Conservation (phyloP, 2,329 filamentous ascomycete genomes). For the Phialophora macrospora region DNA sequence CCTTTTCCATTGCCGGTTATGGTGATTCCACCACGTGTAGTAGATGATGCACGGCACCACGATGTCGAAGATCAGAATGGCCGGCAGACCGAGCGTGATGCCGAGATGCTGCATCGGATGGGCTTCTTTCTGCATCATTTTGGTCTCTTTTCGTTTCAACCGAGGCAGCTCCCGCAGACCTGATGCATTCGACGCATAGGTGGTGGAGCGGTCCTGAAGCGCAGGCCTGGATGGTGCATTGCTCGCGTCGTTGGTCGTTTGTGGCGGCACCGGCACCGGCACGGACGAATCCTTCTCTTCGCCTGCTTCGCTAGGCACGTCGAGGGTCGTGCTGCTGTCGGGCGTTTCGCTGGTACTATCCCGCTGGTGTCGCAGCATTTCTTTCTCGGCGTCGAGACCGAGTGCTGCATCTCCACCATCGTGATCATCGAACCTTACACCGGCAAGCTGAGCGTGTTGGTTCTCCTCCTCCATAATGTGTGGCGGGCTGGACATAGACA, state of each 20-base stretch:
- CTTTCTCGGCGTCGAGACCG: not conserved
- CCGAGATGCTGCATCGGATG: conserved; percentile 29
- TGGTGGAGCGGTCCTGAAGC: conserved; percentile 1
- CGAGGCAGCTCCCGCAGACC: conserved; percentile 18
- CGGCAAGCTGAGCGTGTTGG: not conserved
- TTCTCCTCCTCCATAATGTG: not conserved
- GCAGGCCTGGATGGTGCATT: not conserved
- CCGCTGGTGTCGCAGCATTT: not conserved
- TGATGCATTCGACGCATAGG: conserved; percentile 11
- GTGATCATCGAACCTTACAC: not conserved
- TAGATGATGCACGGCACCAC: conserved; percentile 32
- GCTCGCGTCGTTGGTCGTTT: not conserved
- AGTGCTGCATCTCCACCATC: conserved; percentile 1
- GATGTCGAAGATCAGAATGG: conserved; percentile 29
- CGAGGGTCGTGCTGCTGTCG: conserved; percentile 12
- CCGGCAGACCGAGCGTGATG: conserved; percentile 26
- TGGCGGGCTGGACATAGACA: not conserved
- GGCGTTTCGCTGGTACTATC: conserved; percentile 5
- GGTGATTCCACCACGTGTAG: conserved; percentile 30
- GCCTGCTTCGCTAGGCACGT: not conserved
- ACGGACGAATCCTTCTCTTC: not conserved
- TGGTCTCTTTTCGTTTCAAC: conserved; percentile 29
- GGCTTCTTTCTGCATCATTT: conserved; percentile 28
- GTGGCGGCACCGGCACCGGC: not conserved
- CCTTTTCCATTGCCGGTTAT: conserved; percentile 21